Evolutionary conservation across 768 basidiomycete genomes (phyloP), one percentile per base, ranked within the genome.

Genomic region (Boletus subparvulus): DNA sequence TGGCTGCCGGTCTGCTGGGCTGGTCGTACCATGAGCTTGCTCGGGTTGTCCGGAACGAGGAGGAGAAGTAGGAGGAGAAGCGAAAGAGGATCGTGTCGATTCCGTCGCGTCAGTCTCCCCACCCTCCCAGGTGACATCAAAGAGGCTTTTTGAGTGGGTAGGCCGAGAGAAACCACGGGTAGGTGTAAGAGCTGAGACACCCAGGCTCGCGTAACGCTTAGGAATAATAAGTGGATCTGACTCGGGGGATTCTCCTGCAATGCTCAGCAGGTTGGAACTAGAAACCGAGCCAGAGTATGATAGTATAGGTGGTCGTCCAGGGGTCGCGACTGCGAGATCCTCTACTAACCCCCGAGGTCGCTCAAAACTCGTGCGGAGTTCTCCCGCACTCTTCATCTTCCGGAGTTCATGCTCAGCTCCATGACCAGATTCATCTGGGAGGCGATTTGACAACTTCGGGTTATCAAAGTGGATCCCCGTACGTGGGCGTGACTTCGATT

Each of bases 301-400:
- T 11, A 80, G 68, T 26, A 83, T 62, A 6, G 75, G 69, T 24
- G 79, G 75, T 21, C 74, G 80, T 56, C 68, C 73, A 28, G 75
- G 72, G 14, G 75, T 69, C 24, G 74, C 69, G 21, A 69, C 59
- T 45, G 68, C 63, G 11, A 69, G 65, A 58, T 68, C 67, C 43
- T 66, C 63, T 14, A 58, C 63, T 30, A 59, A 45, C 19, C 60
- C 62, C 2, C 61, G 68, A 4, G 67, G 60, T 54, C 63, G 72
- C 50, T 72, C 68, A 42, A 69, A 55, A 60, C 68, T 69, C 17
- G 70, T 63, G 64, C 86, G 84, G 40, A 92, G 75, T 69, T 92
- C 90, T 37, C 89, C 90, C 21, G 90, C 90, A 69, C 90, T 92
- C 74, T 90, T 92, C 90, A 92, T 92, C 68, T 83, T 86, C 58